Percentiles rank a stretch among this genome's conserved stretches.
These are phyloP conservation scores for Cynara cardunculus DNA, from an alignment of 129 eudicot species.

Conservation along the genomic window DNA sequence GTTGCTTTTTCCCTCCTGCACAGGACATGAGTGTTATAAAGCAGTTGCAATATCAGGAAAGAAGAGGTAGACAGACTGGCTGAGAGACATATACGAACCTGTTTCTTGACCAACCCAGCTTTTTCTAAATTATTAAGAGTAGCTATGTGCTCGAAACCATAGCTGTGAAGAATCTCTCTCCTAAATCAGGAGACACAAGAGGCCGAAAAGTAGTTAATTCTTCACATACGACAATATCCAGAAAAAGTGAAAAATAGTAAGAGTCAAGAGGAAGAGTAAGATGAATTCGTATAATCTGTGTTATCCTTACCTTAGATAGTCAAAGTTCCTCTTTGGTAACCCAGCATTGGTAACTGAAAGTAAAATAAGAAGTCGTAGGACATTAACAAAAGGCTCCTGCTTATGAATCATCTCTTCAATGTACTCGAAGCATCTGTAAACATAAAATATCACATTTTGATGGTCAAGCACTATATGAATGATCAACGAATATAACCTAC, in stretches of 20 bases:
- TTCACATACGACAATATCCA: background rate
- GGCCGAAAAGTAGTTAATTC: constrained; percentile 5
- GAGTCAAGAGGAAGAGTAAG: background rate
- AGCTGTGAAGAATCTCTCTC: constrained; percentile 97
- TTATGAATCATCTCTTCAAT: constrained; percentile 96
- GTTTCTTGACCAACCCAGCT: constrained; percentile 83
- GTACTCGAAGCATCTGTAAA: constrained; percentile 78
- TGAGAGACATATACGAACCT: constrained; percentile 35
- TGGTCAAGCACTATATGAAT: background rate
- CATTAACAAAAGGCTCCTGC: constrained; percentile 83
- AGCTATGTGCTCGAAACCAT: constrained; percentile 94
- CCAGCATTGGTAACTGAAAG: constrained; percentile 91
- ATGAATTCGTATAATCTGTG: background rate
- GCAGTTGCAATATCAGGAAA: background rate
- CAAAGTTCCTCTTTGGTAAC: constrained; percentile 74
- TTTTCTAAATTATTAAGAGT: constrained; percentile 84
- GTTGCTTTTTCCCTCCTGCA: constrained; percentile 78
- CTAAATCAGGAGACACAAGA: constrained; percentile 37
- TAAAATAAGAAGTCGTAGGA: constrained; percentile 77
- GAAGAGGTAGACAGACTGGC: background rate
- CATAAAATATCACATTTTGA: constrained; percentile 13
- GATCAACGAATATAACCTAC: background rate
- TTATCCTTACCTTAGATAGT: constrained; percentile 74
- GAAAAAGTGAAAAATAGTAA: background rate
- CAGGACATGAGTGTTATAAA: constrained; percentile 7